Evolutionary conservation across 768 basidiomycete species (phyloP).

Genomic region (Amyloporia xantha): DNA sequence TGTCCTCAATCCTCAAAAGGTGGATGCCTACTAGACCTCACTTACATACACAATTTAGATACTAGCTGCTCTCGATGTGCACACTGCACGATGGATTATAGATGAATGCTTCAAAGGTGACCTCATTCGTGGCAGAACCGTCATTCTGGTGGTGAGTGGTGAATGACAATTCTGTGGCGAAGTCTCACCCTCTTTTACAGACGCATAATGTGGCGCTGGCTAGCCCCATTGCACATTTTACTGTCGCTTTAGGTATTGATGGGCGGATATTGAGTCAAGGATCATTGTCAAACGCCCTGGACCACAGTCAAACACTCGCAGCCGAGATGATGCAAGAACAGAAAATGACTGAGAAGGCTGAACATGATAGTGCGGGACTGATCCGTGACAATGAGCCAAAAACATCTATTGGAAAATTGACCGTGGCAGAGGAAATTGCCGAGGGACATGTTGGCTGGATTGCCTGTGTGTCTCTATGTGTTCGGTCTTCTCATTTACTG

Average conservation of each 20-base stretch:
- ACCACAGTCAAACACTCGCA: constrained; percentile 30
- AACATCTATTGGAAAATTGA: constrained; percentile 46
- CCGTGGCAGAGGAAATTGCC: constrained; percentile 57
- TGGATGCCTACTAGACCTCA: constrained; percentile 31
- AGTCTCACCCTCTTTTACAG: constrained; percentile 18
- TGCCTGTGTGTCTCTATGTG: constrained; percentile 24
- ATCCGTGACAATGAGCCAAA: constrained; percentile 4
- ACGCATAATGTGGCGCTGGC: constrained; percentile 51
- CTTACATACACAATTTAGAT: constrained; percentile 37
- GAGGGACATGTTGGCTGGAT: constrained; percentile 52
- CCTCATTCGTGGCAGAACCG: constrained; percentile 41
- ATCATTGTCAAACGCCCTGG: constrained; percentile 40
- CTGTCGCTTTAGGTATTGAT: constrained; percentile 48
- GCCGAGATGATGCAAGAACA: constrained; percentile 21
- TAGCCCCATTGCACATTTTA: constrained; percentile 45
- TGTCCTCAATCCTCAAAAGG: constrained; percentile 39
- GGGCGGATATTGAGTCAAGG: constrained; percentile 47
- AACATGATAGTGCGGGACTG: constrained; percentile 16
- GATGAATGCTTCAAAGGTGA: constrained; percentile 44
- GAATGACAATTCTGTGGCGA: not conserved
- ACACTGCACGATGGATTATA: constrained; percentile 46
- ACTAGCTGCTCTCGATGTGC: constrained; percentile 45
- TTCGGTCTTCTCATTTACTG: not conserved
- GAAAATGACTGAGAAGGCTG: constrained; percentile 19
- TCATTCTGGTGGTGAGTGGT: constrained; percentile 42